These are phyloP conservation scores for Silene latifolia DNA, from an alignment of 148 eudicot species.

Conservation along the genomic window DNA sequence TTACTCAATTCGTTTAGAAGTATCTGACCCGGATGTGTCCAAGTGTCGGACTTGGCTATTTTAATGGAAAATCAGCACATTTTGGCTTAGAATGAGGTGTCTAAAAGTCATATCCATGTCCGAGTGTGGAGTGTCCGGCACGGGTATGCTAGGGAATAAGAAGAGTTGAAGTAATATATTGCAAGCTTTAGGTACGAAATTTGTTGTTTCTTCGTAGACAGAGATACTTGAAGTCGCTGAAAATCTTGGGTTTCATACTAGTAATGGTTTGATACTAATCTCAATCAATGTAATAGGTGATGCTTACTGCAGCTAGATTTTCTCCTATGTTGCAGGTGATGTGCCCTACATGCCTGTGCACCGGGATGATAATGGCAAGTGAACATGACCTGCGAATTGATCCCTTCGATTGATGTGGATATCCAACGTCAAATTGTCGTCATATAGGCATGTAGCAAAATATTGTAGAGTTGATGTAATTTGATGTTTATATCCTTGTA, in stretches of 20 bases:
- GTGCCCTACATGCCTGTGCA: constrained; percentile 94
- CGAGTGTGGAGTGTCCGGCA: too few relatives aligned
- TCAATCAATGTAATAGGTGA: background rate
- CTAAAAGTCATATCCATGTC: too few relatives aligned
- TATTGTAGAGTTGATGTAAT: background rate
- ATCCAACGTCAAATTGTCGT: background rate
- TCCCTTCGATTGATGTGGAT: constrained; percentile 45
- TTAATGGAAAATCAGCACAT: too few relatives aligned
- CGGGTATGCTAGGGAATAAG: too few relatives aligned
- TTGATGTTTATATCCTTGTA: background rate
- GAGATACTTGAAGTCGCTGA: background rate
- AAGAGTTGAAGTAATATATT: too few relatives aligned
- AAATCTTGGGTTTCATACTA: background rate
- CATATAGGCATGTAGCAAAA: too few relatives aligned
- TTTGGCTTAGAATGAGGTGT: too few relatives aligned
- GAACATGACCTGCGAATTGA: constrained; percentile 78
- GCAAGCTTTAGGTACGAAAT: too few relatives aligned
- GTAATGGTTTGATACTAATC: background rate
- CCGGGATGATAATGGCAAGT: constrained; percentile 91
- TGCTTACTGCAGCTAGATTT: background rate
- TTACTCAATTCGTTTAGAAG: too few relatives aligned
- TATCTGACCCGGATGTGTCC: too few relatives aligned
- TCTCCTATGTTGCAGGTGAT: constrained; percentile 46
- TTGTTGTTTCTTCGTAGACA: too few relatives aligned
- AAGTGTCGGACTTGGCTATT: too few relatives aligned